A percentile compares a stretch with the other conserved stretches of the same genome.
phyloP scores from a whole-genome alignment of 176 grass and related monocot species.

The Triticum monococcum region DNA sequence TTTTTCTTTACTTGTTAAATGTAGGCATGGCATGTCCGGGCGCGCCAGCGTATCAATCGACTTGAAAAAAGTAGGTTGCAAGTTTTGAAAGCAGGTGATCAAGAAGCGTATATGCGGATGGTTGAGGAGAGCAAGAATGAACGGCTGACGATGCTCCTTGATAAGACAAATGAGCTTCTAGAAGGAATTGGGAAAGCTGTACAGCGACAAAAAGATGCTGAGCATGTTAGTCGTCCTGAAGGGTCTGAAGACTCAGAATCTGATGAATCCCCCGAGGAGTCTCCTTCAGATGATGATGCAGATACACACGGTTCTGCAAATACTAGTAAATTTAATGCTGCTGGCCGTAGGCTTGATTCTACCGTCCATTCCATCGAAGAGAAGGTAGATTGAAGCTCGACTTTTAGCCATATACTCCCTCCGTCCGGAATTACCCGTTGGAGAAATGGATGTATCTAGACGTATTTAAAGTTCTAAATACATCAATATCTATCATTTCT shows the following conservation, averaged over 20 bases:
- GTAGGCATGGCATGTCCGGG: conserved; percentile 93
- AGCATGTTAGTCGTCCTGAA: conserved; percentile 69
- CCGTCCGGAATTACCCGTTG: no score
- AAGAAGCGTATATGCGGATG: conserved; percentile 98
- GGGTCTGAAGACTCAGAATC: conserved; percentile 63
- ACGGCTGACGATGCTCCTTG: conserved; percentile 91
- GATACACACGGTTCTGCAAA: conserved; percentile 30
- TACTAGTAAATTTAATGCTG: conserved; percentile 68
- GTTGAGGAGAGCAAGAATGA: conserved; percentile 99
- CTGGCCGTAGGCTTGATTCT: conserved; percentile 91
- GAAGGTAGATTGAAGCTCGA: conserved; percentile 64
- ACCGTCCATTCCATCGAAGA: conserved; percentile 96
- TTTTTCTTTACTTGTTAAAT: conserved; percentile 27
- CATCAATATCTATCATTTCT: no score
- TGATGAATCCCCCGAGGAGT: conserved; percentile 53
- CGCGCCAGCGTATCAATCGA: conserved; percentile 81
- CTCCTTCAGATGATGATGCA: conserved; percentile 62
- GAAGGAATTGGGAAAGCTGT: conserved; percentile 95
- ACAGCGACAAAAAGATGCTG: conserved; percentile 94
- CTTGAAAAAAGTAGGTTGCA: conserved; percentile 82
- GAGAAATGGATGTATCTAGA: no score
- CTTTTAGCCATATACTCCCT: conserved; percentile 3
- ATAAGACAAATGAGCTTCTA: conserved; percentile 97
- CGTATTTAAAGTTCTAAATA: no score
- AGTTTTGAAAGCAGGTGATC: conserved; percentile 88